phyloP scores from a whole-genome alignment of 148 eudicot genomes.

The Rhododendron williamsianum region DNA sequence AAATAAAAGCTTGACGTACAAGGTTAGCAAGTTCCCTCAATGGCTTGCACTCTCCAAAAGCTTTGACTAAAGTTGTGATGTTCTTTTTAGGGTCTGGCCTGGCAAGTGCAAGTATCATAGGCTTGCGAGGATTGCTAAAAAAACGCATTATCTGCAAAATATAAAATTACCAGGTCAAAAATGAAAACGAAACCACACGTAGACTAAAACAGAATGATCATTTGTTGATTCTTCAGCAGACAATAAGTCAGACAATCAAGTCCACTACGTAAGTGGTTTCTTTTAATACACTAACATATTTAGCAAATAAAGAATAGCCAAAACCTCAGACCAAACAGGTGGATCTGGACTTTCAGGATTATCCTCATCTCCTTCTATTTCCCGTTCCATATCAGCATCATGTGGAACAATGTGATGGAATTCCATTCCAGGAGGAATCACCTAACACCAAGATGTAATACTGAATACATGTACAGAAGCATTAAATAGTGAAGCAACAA shows the following conservation, averaged over 20 bases:
- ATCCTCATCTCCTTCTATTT: slow-evolving; percentile 10
- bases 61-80: slow-evolving; percentile 77
- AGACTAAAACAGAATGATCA: neutral
- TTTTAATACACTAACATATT: neutral
- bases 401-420: slow-evolving; percentile 17
- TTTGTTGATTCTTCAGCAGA: neutral
- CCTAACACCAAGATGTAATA: slow-evolving; percentile 34
- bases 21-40: slow-evolving; percentile 88
- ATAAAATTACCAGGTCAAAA: neutral
- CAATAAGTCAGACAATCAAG: neutral
- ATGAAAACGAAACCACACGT: neutral
- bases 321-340: slow-evolving; percentile 78
- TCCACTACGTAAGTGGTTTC: neutral
- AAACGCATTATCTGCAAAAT: slow-evolving; percentile 79
- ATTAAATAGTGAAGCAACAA: neutral
- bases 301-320: neutral
- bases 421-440: slow-evolving; percentile 30
- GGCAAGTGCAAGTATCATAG: slow-evolving; percentile 93
- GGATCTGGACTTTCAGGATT: neutral
- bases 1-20: slow-evolving; percentile 24
- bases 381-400: slow-evolving; percentile 11
- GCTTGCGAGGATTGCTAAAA: slow-evolving; percentile 84
- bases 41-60: slow-evolving; percentile 91
- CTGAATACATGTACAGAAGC: neutral
- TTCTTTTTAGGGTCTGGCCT: slow-evolving; percentile 98